phyloP scores from a whole-genome alignment of 1,284 basidiomycete species.

The Cryptococcus wingfieldii region DNA sequence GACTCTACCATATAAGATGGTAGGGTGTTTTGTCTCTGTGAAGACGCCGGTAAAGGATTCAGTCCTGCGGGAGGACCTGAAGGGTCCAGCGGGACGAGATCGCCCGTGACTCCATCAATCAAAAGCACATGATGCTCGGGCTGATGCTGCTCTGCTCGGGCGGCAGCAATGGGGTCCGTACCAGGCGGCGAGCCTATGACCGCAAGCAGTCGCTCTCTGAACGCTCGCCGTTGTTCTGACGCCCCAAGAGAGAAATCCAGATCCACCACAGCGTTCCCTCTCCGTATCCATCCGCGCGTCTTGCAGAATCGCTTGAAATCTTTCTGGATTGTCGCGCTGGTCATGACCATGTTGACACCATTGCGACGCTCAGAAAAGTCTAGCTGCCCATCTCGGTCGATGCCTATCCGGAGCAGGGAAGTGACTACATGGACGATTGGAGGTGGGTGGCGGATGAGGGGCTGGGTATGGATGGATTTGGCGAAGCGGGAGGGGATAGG shows the following conservation, averaged over 20 bases:
- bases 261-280: slow-evolving; percentile 13
- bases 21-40: not conserved
- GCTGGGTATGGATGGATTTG: not conserved
- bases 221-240: slow-evolving; percentile 7
- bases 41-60: not conserved
- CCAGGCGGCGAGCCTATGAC: slow-evolving; percentile 2
- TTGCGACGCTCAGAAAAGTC: slow-evolving; percentile 17
- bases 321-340: slow-evolving; percentile 22
- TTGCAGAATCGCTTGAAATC: slow-evolving; percentile 21
- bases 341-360: slow-evolving; percentile 28
- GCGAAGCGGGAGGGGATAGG: slow-evolving; percentile 19
- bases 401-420: not conserved
- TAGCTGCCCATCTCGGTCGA: slow-evolving; percentile 1
- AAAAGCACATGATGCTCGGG: slow-evolving; percentile 26
- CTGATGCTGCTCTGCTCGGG: not conserved
- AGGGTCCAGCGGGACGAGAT: slow-evolving; percentile 6
- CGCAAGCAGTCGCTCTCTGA: slow-evolving; percentile 11
- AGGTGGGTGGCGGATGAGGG: slow-evolving; percentile 27
- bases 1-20: slow-evolving; percentile 18
- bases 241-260: slow-evolving; percentile 26
- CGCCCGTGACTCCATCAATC: slow-evolving; percentile 15
- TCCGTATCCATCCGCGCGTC: slow-evolving; percentile 30
- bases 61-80: not conserved
- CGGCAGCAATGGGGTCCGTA: not conserved
- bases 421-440: slow-evolving; percentile 18